These are phyloP conservation scores for Sedum album DNA, from an alignment of 164 flowering plant genomes.

Conservation along the genomic window DNA sequence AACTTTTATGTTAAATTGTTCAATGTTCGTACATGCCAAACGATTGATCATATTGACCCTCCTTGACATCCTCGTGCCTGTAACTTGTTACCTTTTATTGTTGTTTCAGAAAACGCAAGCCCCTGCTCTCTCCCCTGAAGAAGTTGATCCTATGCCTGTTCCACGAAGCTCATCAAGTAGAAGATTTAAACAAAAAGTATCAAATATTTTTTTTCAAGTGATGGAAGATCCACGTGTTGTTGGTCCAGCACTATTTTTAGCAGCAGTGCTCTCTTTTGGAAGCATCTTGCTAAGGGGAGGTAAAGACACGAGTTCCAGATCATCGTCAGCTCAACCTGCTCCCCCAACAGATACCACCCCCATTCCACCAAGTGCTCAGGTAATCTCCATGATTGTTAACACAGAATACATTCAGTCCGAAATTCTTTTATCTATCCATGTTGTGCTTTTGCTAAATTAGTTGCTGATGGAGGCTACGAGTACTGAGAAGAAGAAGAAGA, in stretches of 20 bases:
- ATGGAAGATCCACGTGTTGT: slow-evolving; percentile 76
- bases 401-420: background rate
- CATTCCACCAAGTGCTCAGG: background rate
- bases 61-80: background rate
- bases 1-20: too few relatives aligned
- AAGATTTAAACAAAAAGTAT: slow-evolving; percentile 39
- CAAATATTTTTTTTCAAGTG: slow-evolving; percentile 22
- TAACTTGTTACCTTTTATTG: background rate
- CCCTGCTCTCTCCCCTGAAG: slow-evolving; percentile 81
- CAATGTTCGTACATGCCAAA: too few relatives aligned
- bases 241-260: slow-evolving; percentile 70
- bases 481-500: slow-evolving; percentile 15
- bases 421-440: background rate
- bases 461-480: slow-evolving; percentile 26
- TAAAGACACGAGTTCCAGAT: slow-evolving; percentile 28
- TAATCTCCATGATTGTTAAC: background rate
- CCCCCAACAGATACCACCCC: slow-evolving; percentile 14
- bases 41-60: too few relatives aligned
- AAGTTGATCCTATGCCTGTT: slow-evolving; percentile 38
- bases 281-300: slow-evolving; percentile 50
- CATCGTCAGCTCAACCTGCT: slow-evolving; percentile 8
- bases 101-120: slow-evolving; percentile 48
- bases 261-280: slow-evolving; percentile 61
- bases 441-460: background rate
- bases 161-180: slow-evolving; percentile 33